Percentiles rank a stretch among this genome's conserved stretches.
Conservation (phyloP, 192 early-diverging fungal species). For the Geranomyces variabilis region DNA sequence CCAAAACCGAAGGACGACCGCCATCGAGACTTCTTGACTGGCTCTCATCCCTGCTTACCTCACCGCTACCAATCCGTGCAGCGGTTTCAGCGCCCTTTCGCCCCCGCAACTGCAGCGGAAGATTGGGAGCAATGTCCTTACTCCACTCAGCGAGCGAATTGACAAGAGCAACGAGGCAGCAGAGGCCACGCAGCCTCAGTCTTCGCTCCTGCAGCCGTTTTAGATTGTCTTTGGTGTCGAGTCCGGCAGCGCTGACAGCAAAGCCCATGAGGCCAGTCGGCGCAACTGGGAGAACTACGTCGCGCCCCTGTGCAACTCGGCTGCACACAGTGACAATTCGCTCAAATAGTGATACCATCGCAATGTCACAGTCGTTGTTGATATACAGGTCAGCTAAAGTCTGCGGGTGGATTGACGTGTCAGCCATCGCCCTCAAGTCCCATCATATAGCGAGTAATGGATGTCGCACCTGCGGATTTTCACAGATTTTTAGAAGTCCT, state of each 20-base stretch:
- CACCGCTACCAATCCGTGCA: neutral
- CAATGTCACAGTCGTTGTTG: constrained; percentile 67
- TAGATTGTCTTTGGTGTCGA: constrained; percentile 44
- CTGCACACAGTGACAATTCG: constrained; percentile 53
- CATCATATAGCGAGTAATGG: neutral
- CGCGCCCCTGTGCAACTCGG: constrained; percentile 48
- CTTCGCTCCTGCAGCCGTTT: constrained; percentile 48
- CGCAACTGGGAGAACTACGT: neutral
- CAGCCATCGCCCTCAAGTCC: neutral
- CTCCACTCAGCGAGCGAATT: constrained; percentile 58
- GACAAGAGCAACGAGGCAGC: constrained; percentile 54
- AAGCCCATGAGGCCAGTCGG: constrained; percentile 38
- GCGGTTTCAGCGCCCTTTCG: neutral
- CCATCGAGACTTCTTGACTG: constrained; percentile 10
- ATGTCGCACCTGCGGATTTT: constrained; percentile 49
- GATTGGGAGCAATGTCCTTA: constrained; percentile 40
- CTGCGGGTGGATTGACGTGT: constrained; percentile 23
- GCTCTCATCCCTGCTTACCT: neutral
- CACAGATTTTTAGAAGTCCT: constrained; percentile 56
- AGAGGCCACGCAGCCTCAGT: constrained; percentile 44
- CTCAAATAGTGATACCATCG: constrained; percentile 54
- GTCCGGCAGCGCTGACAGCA: constrained; percentile 39
- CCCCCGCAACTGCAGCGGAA: neutral
- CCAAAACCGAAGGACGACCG: neutral
- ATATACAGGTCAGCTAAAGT: constrained; percentile 61